A percentile compares a stretch with the other conserved stretches of the same genome.
Evolutionary conservation across 2,329 filamentous ascomycete species (phyloP).

Genomic region (Paraphoma chrysanthemicola): DNA sequence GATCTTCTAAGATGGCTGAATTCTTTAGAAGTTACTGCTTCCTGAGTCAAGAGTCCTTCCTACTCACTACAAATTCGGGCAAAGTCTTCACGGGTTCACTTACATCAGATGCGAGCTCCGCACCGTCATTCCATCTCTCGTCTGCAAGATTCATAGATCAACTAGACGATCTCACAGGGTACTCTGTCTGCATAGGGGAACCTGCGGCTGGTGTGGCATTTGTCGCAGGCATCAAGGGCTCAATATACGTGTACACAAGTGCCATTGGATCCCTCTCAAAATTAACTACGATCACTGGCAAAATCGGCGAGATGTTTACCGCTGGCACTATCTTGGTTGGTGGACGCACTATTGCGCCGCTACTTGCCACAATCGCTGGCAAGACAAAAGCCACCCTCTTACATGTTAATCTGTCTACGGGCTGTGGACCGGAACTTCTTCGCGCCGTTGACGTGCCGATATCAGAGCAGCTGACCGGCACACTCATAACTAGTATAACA

Average conservation of each 20-base stretch:
- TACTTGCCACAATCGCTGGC: constrained; percentile 50
- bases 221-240: constrained; percentile 55
- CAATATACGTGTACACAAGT: constrained; percentile 48
- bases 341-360: constrained; percentile 24
- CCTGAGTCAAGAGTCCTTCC: constrained; percentile 58
- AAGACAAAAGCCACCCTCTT: constrained; percentile 43
- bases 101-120: constrained; percentile 9
- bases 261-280: constrained; percentile 17
- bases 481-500: constrained; percentile 60
- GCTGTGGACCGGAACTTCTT: constrained; percentile 1
- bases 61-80: constrained; percentile 67
- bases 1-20: constrained; percentile 35
- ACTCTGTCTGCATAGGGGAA: constrained; percentile 55
- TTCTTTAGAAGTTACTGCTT: constrained; percentile 70
- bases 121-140: constrained; percentile 2
- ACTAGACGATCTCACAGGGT: constrained; percentile 52
- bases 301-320: constrained; percentile 52
- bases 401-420: constrained; percentile 12
- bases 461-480: constrained; percentile 49
- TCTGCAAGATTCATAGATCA: constrained; percentile 40
- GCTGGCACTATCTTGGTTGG: background rate
- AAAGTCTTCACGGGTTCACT: constrained; percentile 56
- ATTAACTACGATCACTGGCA: constrained; percentile 42
- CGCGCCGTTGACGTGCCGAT: constrained; percentile 17
- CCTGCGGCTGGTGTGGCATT: constrained; percentile 49